A percentile compares a stretch with the other conserved stretches of the same genome.
phyloP scores from a whole-genome alignment of 2,329 filamentous ascomycete species.

The Aureobasidium mangrovei region DNA sequence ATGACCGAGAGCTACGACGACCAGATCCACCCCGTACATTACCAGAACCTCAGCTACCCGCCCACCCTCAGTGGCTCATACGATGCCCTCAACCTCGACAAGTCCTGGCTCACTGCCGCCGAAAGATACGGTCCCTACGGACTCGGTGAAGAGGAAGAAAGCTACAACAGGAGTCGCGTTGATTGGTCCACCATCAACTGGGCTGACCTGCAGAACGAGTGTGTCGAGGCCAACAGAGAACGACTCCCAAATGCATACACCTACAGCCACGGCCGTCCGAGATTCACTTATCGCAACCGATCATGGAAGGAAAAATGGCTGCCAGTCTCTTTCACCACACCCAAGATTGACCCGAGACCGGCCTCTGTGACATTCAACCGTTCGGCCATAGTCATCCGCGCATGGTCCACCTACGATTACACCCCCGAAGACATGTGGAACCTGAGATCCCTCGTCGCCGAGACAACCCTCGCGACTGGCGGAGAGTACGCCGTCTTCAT shows the following conservation, averaged over 20 bases:
- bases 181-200: conserved; percentile 59
- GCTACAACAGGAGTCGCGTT: conserved; percentile 30
- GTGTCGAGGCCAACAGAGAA: conserved; percentile 53
- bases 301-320: conserved; percentile 9
- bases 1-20: conserved; percentile 11
- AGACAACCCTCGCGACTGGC: conserved; percentile 33
- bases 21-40: neutral
- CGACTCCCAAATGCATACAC: conserved; percentile 37
- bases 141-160: conserved; percentile 41
- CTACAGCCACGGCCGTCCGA: conserved; percentile 27
- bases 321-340: neutral
- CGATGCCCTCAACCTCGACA: conserved; percentile 23
- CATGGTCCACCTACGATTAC: conserved; percentile 36
- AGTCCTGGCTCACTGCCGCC: conserved; percentile 55
- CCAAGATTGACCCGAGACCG: neutral
- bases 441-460: conserved; percentile 35
- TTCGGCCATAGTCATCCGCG: conserved; percentile 33
- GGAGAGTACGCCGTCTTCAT: conserved; percentile 37
- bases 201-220: conserved; percentile 58
- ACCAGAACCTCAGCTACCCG: neutral
- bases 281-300: conserved; percentile 21
- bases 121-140: conserved; percentile 47
- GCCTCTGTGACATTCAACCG: conserved; percentile 7
- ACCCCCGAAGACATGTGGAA: conserved; percentile 35
- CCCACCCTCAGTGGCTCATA: conserved; percentile 16